Base-by-base conservation (phyloP, 2,329 filamentous ascomycete genomes). In the Lithohypha guttulata region DNA sequence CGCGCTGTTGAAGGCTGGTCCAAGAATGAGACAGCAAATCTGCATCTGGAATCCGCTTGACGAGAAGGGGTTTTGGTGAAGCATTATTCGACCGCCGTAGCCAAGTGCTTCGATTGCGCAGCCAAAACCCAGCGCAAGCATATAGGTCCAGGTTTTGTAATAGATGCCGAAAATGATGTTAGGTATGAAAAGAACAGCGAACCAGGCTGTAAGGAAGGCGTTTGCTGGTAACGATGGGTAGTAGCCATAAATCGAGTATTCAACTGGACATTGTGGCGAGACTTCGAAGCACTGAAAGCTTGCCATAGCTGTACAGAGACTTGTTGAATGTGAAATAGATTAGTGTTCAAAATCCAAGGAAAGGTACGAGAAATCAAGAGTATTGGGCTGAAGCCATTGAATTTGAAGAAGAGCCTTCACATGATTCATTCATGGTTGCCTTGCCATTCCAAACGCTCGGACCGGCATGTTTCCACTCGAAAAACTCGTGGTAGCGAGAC, bases 61-160 rank as follows among this genome's bases (percentile, higher is more conserved):
- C 30, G 59, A 53, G 57, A 69, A 77, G 0, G 70, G 69, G 47
- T 76, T 69, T 36, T 62, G 48, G 55, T 71, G 57, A 52, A 76
- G 59, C 47, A 71, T 56, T 20, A 78, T 53, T 11, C 73, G 65
- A 2, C 70, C 73, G 6, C 63, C 58, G 49, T 78, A 79, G 6
- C 75, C 75, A 1, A 74, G 52, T 13, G 65, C 55, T 51, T 77
- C 73, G 39, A 70, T 62, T 3, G 67, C 42, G 10, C 68, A 63
- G 6, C 70, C 72, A 3, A 66, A 45, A 6, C 56, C 17, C 50
- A 42, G 59, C 0, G 66, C 70, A 20, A 67, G 54, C 58, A 67
- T 63, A 52, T 69, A 74, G 4, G 70, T 71, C 67, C 69, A 77
- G 47, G 73, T 72, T 41, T 63, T 64, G 51, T 66, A 70, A 37